Conservation (phyloP, 192 early-diverging fungal genomes). For the Spizellomyces sp. region DNA sequence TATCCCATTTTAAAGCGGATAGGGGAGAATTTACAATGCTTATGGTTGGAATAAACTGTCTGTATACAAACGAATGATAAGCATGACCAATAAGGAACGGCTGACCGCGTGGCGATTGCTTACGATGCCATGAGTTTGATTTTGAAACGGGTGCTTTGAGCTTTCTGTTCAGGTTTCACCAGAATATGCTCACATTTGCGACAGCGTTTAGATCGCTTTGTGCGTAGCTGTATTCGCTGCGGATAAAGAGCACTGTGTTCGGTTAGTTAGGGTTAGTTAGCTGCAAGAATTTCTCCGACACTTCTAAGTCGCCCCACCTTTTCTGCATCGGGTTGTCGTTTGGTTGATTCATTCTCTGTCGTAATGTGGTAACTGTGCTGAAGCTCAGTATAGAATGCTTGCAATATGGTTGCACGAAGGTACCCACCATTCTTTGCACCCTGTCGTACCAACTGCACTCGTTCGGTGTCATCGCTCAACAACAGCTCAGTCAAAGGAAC, state of each 20-base stretch:
- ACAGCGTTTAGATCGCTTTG: conserved; percentile 85
- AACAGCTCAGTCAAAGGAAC: background rate
- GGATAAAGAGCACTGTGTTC: conserved; percentile 63
- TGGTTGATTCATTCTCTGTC: conserved; percentile 63
- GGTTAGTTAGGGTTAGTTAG: too few relatives aligned
- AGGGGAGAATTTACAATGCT: conserved; percentile 53
- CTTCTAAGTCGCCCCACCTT: background rate
- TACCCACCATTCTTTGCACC: background rate
- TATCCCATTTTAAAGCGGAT: conserved; percentile 7
- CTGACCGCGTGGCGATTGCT: background rate
- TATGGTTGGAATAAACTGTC: conserved; percentile 79
- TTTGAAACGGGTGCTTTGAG: conserved; percentile 83
- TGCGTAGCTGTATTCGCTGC: conserved; percentile 82
- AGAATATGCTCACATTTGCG: conserved; percentile 85
- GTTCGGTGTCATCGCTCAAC: background rate
- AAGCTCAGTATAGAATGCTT: conserved; percentile 26
- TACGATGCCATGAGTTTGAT: conserved; percentile 86
- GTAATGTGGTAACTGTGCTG: conserved; percentile 50
- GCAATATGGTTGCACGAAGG: background rate
- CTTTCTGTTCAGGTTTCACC: conserved; percentile 91
- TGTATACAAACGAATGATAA: conserved; percentile 17
- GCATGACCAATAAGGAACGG: background rate
- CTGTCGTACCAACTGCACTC: background rate
- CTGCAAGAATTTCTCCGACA: background rate
- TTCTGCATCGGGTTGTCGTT: conserved; percentile 56